phyloP scores from a whole-genome alignment of 1,284 basidiomycete species.

The Polyporus tsugae region DNA sequence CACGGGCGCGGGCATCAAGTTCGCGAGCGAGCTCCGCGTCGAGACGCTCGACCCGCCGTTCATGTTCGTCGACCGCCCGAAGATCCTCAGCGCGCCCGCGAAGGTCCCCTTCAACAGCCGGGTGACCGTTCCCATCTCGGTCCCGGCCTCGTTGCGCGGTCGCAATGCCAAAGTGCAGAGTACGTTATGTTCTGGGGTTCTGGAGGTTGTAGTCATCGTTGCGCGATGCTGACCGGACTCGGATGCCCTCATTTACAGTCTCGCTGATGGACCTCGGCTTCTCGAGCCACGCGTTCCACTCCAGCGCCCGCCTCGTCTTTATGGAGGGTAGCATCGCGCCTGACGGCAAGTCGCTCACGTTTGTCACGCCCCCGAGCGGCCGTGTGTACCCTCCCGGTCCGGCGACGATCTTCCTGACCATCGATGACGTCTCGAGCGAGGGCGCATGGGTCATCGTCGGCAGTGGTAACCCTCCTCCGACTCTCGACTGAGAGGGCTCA shows the following conservation, averaged over 20 bases:
- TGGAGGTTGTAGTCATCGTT: too few species aligned
- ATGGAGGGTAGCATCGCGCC: constrained; percentile 48
- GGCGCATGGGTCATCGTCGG: constrained; percentile 57
- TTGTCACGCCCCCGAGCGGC: constrained; percentile 53
- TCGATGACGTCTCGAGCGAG: constrained; percentile 57
- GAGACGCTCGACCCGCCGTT: constrained; percentile 57
- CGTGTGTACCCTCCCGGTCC: constrained; percentile 61
- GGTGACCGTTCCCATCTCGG: constrained; percentile 45
- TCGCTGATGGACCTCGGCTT: constrained; percentile 57
- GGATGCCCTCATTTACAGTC: constrained; percentile 34
- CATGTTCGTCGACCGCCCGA: constrained; percentile 47
- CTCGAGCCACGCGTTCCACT: constrained; percentile 56
- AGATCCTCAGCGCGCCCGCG: constrained; percentile 43
- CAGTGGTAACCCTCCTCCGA: constrained; percentile 41
- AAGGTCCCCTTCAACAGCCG: constrained; percentile 48
- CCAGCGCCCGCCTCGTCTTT: constrained; percentile 55
- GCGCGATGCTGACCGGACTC: not conserved
- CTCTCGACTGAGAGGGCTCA: constrained; percentile 17
- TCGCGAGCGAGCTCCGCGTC: constrained; percentile 45
- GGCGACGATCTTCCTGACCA: constrained; percentile 52
- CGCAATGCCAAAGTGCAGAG: constrained; percentile 5
- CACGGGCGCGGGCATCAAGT: constrained; percentile 29
- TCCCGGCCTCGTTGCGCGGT: constrained; percentile 32
- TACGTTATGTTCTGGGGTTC: not conserved
- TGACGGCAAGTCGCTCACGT: constrained; percentile 47